Percentiles rank a stretch among this genome's conserved stretches.
Conservation (phyloP, 345 rosid genomes). For the Melaleuca quinquenervia region DNA sequence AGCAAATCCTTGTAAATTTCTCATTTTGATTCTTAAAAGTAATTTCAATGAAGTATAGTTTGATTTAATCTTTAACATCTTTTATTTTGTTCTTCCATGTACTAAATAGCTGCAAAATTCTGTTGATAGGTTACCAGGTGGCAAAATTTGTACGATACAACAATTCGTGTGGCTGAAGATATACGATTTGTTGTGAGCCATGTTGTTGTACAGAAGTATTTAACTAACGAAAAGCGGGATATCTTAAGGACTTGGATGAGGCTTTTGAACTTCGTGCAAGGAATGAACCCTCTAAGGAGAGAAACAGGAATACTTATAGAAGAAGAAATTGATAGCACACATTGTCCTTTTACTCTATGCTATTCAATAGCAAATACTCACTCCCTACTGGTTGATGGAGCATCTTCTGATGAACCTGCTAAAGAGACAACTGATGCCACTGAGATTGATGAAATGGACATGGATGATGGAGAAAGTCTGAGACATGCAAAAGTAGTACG, state of each 20-base stretch:
- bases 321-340: conserved; percentile 55
- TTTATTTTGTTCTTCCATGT: not conserved
- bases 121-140: conserved; percentile 48
- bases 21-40: not conserved
- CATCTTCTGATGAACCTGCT: conserved; percentile 38
- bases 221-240: conserved; percentile 44
- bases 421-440: conserved; percentile 27
- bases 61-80: not conserved
- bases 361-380: conserved; percentile 55
- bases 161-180: conserved; percentile 68
- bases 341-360: conserved; percentile 50
- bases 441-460: conserved; percentile 15
- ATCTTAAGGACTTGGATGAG: conserved; percentile 65
- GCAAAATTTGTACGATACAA: conserved; percentile 50
- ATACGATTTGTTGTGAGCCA: conserved; percentile 83
- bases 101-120: not conserved
- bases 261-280: conserved; percentile 77
- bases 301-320: conserved; percentile 70
- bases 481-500: conserved; percentile 88
- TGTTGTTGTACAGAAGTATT: conserved; percentile 50
- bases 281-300: conserved; percentile 75
- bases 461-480: conserved; percentile 38
- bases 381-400: conserved; percentile 67
- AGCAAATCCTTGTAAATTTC: not conserved
- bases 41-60: not conserved